Evolutionary conservation across 208 protist species (phyloP), one percentile per base, ranked within the genome.

Genomic region (Crithidia thermophila): DNA sequence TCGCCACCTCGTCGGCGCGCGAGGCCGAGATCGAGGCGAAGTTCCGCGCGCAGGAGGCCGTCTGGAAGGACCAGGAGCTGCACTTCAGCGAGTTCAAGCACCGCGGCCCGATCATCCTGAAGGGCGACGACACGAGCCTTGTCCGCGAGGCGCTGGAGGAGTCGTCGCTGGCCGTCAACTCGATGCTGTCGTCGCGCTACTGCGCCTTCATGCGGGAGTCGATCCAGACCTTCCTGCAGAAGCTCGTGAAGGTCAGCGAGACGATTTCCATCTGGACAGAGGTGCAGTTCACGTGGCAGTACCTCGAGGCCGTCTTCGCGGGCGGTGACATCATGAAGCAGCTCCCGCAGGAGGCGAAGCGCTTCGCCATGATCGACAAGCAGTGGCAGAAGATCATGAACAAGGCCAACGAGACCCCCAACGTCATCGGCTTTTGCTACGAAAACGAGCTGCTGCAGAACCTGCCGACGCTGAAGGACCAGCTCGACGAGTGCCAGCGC

Each of bases 401-500:
- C 67, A 98, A 98, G 80, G 97, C 97, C 42, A 95, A 93, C 68
- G 96, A 98, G 74, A 86, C 78, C 30, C 90, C 89, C 6, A 98
- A 98, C 69, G 97, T 98, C 60, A 65, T 98, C n/a, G 81, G 93
- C 37, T 98, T 97, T 67, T 99, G 97, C 78, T 98, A 97, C 72
- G 90, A 97, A 72, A 98, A 99, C 79, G 95, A 98, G 79, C 81
- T 97, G 62, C 82, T 99, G 63, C 85, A 97, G 58, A 87, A 89
- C 46, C 85, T 99, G 53, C 97, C 94, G 60, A 92, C 88, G 60
- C 85, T 99, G 27, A 97, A 97, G 77, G 94, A 98, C 60, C 93
- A 98, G 79, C 90, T 99, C 20, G 97, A 99, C 65, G 88, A 97
- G 75, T 99, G 98, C 85, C 97, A 99, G 84, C 98, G 98, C 49